Percentiles rank a stretch among this genome's conserved stretches.
These are phyloP conservation scores for Trifolium subterraneum DNA, from an alignment of 306 rosid species.

Conservation along the genomic window DNA sequence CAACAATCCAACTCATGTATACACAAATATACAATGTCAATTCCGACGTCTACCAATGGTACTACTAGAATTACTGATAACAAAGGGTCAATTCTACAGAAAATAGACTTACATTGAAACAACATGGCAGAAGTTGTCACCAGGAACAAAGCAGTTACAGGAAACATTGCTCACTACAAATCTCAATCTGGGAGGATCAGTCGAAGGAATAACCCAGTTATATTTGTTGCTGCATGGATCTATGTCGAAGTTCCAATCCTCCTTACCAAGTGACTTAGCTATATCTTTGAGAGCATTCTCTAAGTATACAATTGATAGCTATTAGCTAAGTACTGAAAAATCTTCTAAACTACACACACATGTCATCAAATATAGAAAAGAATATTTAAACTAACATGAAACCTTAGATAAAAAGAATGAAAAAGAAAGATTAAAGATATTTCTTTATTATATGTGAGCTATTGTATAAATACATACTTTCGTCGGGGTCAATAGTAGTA, in stretches of 20 bases:
- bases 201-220: neutral
- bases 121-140: conserved; percentile 33
- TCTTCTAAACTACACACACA: neutral
- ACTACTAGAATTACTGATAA: no score
- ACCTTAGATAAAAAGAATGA: neutral
- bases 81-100: neutral
- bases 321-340: neutral
- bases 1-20: no score
- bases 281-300: conserved; percentile 51
- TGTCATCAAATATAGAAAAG: neutral
- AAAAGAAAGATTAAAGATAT: neutral
- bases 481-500: neutral
- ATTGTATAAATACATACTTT: neutral
- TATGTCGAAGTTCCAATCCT: conserved; percentile 49
- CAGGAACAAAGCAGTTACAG: conserved; percentile 21
- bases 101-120: neutral
- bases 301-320: conserved; percentile 4
- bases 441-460: no score
- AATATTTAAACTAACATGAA: neutral
- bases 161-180: neutral
- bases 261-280: conserved; percentile 51
- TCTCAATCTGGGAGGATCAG: neutral
- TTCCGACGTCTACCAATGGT: no score
- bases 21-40: no score
- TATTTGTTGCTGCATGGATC: conserved; percentile 60